Base-by-base conservation (phyloP, 2,329 filamentous ascomycete genomes). In the Chaetomiaceae sp. region DNA sequence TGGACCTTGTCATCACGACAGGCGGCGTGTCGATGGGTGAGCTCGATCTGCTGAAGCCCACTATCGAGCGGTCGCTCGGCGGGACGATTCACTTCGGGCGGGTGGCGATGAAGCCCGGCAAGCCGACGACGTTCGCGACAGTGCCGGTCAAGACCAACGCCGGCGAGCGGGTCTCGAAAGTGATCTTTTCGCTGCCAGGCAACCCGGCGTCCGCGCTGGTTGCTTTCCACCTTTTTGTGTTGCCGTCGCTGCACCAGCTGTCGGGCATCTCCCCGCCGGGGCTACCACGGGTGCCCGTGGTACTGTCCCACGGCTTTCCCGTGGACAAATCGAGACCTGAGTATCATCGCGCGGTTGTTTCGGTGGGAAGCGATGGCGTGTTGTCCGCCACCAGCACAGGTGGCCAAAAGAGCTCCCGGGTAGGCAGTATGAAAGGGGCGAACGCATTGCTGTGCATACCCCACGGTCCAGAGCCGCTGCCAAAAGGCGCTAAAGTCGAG, bases 21-120 rank as follows among this genome's bases (percentile, higher is more conserved):
- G 93, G 93, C 18, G 93, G 93, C 38, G 93, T 97, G 17, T 95
- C 88, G 9, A 98, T 98, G 93, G 93, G 93, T 47, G 93, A 98
- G 68, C 80, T 96, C 2, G 93, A 98, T 65, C 82, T 98, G 7
- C 79, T 98, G 17, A 98, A 98, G 64, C 91, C 93, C 0, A 97
- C 91, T 0, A 87, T 98, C 58, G 93, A 97, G 70, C 84, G 91
- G 34, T 75, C 82, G 1, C 78, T 98, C 1, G 88, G 89, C 47
- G 93, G 93, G 7, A 93, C 84, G 0, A 95, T 98, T 55, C 93
- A 96, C 66, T 98, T 98, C 58, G 93, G 93, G 19, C 84, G 93
- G 3, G 93, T 98, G 3, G 79, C 84, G 45, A 97, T 98, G 93
- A 98, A 98, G 70, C 93, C 93, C 0, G 93, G 93, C 4, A 98